Conservation (phyloP, 2,329 filamentous ascomycete genomes). For the Fusarium hainanense region DNA sequence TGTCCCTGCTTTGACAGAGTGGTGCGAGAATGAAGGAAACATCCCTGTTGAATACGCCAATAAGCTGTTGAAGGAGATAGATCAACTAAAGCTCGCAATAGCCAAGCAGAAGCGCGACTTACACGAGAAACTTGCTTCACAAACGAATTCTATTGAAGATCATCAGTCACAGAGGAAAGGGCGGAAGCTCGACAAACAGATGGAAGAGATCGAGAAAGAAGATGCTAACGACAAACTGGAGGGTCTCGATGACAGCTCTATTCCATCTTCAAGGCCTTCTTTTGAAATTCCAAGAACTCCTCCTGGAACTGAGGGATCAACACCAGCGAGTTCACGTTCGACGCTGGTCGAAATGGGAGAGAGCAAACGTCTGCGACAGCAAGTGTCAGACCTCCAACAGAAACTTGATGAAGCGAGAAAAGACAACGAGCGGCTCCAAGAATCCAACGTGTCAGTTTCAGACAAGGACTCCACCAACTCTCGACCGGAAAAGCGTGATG, state of each 20-base stretch:
- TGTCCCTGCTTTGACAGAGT: slow-evolving; percentile 21
- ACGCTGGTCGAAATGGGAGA: neutral
- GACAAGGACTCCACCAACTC: neutral
- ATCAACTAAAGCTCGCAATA: slow-evolving; percentile 30
- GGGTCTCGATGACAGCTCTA: neutral
- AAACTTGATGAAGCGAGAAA: neutral
- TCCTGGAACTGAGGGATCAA: neutral
- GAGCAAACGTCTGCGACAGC: neutral
- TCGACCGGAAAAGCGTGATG: neutral
- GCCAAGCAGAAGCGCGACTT: slow-evolving; percentile 2
- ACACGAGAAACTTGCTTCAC: neutral
- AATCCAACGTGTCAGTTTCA: neutral
- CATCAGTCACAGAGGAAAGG: neutral
- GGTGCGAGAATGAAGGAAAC: neutral
- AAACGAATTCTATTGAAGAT: neutral
- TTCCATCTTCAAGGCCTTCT: neutral
- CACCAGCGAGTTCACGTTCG: neutral
- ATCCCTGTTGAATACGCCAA: slow-evolving; percentile 28
- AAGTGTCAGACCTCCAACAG: neutral
- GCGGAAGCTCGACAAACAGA: neutral
- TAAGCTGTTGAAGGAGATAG: slow-evolving; percentile 7
- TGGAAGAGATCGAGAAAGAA: neutral
- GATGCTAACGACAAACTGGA: neutral
- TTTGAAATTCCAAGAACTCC: neutral
- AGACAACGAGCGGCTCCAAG: neutral